Percentiles rank a stretch among this genome's conserved stretches.
These are phyloP conservation scores for Bidens hawaiensis DNA, from an alignment of 140 eudicot species.

Conservation along the genomic window DNA sequence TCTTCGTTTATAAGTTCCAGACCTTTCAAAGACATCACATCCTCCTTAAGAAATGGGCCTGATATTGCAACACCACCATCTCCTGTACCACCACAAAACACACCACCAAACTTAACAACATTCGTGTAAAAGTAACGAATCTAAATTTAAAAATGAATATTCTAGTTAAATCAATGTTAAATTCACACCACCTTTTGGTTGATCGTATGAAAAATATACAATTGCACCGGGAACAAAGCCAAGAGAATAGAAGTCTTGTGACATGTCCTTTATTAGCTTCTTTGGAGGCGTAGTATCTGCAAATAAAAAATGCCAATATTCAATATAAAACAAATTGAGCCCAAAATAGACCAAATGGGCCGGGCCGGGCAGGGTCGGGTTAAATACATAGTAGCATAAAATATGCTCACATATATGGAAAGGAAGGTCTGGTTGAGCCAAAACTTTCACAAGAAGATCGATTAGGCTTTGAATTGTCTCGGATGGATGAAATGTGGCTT, in stretches of 20 bases:
- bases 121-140: background rate
- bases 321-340: background rate
- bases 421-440: slow-evolving; percentile 59
- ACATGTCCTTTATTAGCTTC: slow-evolving; percentile 64
- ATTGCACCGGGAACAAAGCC: slow-evolving; percentile 91
- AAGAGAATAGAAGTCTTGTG: slow-evolving; percentile 71
- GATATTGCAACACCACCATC: slow-evolving; percentile 33
- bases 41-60: slow-evolving; percentile 60
- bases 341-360: background rate
- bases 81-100: slow-evolving; percentile 25
- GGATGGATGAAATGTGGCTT: slow-evolving; percentile 73
- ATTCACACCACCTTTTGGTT: slow-evolving; percentile 46
- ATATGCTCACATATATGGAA: slow-evolving; percentile 59
- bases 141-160: background rate
- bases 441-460: slow-evolving; percentile 58
- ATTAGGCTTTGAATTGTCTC: slow-evolving; percentile 58
- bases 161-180: background rate
- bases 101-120: background rate
- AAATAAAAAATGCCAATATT: background rate
- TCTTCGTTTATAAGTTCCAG: slow-evolving; percentile 40
- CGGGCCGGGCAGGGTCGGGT: background rate
- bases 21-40: slow-evolving; percentile 63
- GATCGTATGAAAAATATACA: slow-evolving; percentile 67
- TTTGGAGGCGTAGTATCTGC: slow-evolving; percentile 88
- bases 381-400: background rate